Evolutionary conservation across 2,329 filamentous ascomycete species (phyloP).

Genomic region (Cladosporium sp.): DNA sequence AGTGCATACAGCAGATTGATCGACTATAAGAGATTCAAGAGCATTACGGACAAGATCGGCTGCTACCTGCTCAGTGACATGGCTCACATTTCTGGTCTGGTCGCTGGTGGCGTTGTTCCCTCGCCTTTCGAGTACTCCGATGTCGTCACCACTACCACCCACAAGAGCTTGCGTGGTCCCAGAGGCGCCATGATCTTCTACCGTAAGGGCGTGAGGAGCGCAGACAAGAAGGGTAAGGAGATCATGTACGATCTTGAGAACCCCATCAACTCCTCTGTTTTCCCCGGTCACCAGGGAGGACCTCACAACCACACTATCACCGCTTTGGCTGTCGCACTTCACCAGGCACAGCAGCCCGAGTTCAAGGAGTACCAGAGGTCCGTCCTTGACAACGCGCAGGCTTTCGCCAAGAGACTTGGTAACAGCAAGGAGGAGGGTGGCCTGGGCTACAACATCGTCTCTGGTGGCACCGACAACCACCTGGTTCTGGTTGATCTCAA

Average conservation of each 20-base stretch:
- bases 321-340: slow-evolving; percentile 85
- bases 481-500: slow-evolving; percentile 90
- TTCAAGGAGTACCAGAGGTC: slow-evolving; percentile 91
- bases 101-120: slow-evolving; percentile 86
- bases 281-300: slow-evolving; percentile 95
- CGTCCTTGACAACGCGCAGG: slow-evolving; percentile 85
- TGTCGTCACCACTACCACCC: slow-evolving; percentile 94
- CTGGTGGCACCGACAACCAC: slow-evolving; percentile 95
- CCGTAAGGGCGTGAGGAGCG: slow-evolving; percentile 81
- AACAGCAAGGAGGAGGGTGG: slow-evolving; percentile 68
- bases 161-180: slow-evolving; percentile 94
- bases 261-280: slow-evolving; percentile 93
- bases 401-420: slow-evolving; percentile 66
- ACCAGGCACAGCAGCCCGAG: slow-evolving; percentile 83
- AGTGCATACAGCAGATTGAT: slow-evolving; percentile 95
- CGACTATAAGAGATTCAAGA: slow-evolving; percentile 87
- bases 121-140: slow-evolving; percentile 86
- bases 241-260: slow-evolving; percentile 84
- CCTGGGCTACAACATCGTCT: slow-evolving; percentile 82
- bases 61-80: slow-evolving; percentile 94
- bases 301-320: slow-evolving; percentile 99
- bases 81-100: slow-evolving; percentile 92
- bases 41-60: slow-evolving; percentile 84
- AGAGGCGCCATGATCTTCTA: slow-evolving; percentile 98
- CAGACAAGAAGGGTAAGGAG: slow-evolving; percentile 80